Conservation (phyloP, 2,329 filamentous ascomycete genomes). For the Akanthomyces dipterigenus region DNA sequence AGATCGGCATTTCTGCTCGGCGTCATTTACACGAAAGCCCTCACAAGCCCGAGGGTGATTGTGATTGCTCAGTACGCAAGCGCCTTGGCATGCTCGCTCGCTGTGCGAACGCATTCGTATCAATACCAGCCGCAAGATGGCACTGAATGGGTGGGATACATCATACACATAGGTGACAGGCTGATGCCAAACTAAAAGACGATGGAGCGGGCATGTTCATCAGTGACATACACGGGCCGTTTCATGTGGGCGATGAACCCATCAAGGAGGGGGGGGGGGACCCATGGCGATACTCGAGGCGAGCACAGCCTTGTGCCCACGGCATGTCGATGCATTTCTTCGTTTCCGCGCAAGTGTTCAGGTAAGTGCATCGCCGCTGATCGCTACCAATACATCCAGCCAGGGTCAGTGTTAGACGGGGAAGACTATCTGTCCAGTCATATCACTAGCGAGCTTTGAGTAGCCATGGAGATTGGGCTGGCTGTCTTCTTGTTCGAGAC, state of each 20-base stretch:
- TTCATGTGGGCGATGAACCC: constrained; percentile 2
- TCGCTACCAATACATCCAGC: background rate
- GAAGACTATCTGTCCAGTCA: background rate
- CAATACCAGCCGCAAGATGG: background rate
- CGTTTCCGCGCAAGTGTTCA: no score
- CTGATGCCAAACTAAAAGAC: background rate
- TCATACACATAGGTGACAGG: background rate
- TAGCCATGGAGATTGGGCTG: background rate
- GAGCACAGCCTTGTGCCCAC: background rate
- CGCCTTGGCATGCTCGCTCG: constrained; percentile 1
- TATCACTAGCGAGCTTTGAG: background rate
- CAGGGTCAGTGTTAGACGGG: background rate
- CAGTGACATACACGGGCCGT: constrained; percentile 4
- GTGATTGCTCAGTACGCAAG: background rate
- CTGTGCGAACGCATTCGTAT: background rate
- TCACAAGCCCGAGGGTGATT: background rate
- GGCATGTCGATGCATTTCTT: background rate
- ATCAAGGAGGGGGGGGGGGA: background rate
- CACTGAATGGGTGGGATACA: no score
- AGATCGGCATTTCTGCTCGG: background rate
- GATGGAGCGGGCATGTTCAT: background rate
- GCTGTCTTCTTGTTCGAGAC: background rate
- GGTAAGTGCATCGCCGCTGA: background rate
- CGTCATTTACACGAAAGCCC: background rate
- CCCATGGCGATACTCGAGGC: background rate